phyloP scores from a whole-genome alignment of 345 rosid genomes.

The Euphorbia peplus region DNA sequence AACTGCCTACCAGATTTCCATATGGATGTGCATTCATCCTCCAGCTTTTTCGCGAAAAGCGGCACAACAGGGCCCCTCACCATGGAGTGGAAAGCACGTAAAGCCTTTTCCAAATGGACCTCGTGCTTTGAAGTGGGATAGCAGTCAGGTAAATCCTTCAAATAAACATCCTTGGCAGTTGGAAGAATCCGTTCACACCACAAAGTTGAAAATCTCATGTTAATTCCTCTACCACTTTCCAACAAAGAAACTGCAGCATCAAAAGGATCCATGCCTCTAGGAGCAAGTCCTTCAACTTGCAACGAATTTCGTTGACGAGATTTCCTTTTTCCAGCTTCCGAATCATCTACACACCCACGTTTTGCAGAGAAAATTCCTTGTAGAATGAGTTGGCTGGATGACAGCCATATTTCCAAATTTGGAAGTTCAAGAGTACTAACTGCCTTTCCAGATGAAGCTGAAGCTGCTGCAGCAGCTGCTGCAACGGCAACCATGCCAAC shows the following conservation, averaged over 20 bases:
- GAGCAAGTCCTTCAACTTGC: constrained; percentile 44
- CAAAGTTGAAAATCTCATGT: constrained; percentile 53
- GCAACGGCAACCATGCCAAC: constrained; percentile 88
- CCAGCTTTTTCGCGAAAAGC: constrained; percentile 52
- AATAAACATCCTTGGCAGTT: constrained; percentile 65
- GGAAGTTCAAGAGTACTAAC: constrained; percentile 59
- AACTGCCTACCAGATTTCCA: constrained; percentile 88
- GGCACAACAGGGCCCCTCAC: constrained; percentile 75
- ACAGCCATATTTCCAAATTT: constrained; percentile 57
- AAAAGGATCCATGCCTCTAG: constrained; percentile 44
- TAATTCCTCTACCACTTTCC: constrained; percentile 67
- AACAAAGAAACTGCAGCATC: constrained; percentile 59
- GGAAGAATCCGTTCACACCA: constrained; percentile 84
- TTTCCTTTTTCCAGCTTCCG: constrained; percentile 50
- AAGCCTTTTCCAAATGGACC: constrained; percentile 56
- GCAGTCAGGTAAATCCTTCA: constrained; percentile 67
- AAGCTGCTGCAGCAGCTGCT: constrained; percentile 87
- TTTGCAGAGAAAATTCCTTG: constrained; percentile 56
- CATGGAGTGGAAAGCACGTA: constrained; percentile 62
- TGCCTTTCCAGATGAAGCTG: constrained; percentile 62
- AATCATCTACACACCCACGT: constrained; percentile 42
- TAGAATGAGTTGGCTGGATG: constrained; percentile 54
- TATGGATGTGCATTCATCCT: constrained; percentile 65
- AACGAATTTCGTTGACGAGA: constrained; percentile 46
- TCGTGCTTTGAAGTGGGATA: constrained; percentile 70